Conservation (phyloP, 2,329 filamentous ascomycete genomes). For the Trichoderma sp. region DNA sequence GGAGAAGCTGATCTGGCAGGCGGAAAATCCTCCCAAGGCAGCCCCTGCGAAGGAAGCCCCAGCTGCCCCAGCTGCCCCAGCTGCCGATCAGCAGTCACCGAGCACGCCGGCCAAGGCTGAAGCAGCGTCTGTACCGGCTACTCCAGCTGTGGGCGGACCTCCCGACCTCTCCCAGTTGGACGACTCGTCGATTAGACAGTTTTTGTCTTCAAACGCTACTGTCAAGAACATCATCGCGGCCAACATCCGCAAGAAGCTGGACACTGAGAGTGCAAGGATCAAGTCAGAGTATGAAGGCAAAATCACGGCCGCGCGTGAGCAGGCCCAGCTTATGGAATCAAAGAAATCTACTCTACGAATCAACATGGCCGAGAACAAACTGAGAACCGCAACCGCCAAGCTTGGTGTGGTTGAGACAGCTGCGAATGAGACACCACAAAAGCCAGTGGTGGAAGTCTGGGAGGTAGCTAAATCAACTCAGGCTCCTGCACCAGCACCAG, state of each 20-base stretch:
- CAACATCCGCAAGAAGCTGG: slow-evolving; percentile 69
- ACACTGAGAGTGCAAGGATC: slow-evolving; percentile 59
- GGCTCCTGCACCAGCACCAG: slow-evolving; percentile 28
- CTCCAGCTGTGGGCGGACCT: slow-evolving; percentile 36
- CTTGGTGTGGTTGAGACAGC: slow-evolving; percentile 76
- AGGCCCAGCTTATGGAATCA: slow-evolving; percentile 67
- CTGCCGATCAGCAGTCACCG: slow-evolving; percentile 26
- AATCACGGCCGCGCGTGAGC: slow-evolving; percentile 52
- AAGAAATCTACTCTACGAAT: slow-evolving; percentile 73
- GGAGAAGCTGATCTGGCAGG: slow-evolving; percentile 60
- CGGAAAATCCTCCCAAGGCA: slow-evolving; percentile 43
- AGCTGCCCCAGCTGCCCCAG: no score
- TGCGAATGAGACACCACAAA: slow-evolving; percentile 78
- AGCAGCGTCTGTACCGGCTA: slow-evolving; percentile 29
- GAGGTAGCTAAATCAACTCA: slow-evolving; percentile 63
- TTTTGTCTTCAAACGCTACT: slow-evolving; percentile 55
- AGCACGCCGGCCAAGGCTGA: slow-evolving; percentile 42
- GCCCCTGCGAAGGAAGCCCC: slow-evolving; percentile 25
- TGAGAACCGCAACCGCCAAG: slow-evolving; percentile 64
- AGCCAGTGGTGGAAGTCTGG: slow-evolving; percentile 84
- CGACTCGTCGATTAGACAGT: slow-evolving; percentile 55
- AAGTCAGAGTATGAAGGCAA: slow-evolving; percentile 56
- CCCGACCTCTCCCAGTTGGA: slow-evolving; percentile 48
- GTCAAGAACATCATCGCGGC: slow-evolving; percentile 56
- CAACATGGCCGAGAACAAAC: slow-evolving; percentile 73